Percentiles rank a stretch among this genome's conserved stretches.
phyloP scores from a whole-genome alignment of 1,139 yeast species.

The Lodderomyces pseudojiufengensis region DNA sequence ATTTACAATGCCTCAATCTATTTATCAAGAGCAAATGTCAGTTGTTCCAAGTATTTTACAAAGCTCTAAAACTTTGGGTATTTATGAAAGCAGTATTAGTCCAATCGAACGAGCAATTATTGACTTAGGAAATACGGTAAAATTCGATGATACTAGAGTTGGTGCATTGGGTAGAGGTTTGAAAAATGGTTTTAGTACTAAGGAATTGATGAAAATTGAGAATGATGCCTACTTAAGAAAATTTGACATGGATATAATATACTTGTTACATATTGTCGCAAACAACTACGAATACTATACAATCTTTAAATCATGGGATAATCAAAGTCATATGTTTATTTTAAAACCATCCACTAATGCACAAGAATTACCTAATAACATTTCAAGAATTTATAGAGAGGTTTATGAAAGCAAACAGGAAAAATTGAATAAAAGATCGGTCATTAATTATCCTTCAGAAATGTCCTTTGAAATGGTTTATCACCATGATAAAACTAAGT shows the following conservation, averaged over 20 bases:
- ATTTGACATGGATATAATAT: slow-evolving; percentile 58
- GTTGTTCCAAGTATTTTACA: slow-evolving; percentile 65
- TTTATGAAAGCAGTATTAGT: slow-evolving; percentile 73
- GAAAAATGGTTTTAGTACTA: slow-evolving; percentile 74
- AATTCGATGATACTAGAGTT: slow-evolving; percentile 62
- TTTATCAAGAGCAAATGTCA: slow-evolving; percentile 52
- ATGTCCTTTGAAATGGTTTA: slow-evolving; percentile 51
- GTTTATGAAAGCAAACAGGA: slow-evolving; percentile 45
- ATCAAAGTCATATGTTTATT: slow-evolving; percentile 50
- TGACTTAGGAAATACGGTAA: slow-evolving; percentile 70
- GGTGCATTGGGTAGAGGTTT: slow-evolving; percentile 88
- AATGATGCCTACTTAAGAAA: slow-evolving; percentile 50
- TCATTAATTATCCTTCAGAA: slow-evolving; percentile 50
- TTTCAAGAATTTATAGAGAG: slow-evolving; percentile 56
- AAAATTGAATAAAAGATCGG: slow-evolving; percentile 38
- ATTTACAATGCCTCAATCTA: slow-evolving; percentile 64
- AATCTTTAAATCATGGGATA: slow-evolving; percentile 65
- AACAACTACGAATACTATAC: slow-evolving; percentile 76
- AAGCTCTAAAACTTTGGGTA: slow-evolving; percentile 59
- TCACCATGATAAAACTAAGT: slow-evolving; percentile 45
- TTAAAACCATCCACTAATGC: slow-evolving; percentile 69
- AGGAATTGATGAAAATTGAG: slow-evolving; percentile 49
- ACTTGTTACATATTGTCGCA: slow-evolving; percentile 68
- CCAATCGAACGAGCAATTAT: slow-evolving; percentile 73
- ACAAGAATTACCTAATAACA: slow-evolving; percentile 56